phyloP scores from a whole-genome alignment of 1,284 basidiomycete genomes.

The Ustilago trichophora region DNA sequence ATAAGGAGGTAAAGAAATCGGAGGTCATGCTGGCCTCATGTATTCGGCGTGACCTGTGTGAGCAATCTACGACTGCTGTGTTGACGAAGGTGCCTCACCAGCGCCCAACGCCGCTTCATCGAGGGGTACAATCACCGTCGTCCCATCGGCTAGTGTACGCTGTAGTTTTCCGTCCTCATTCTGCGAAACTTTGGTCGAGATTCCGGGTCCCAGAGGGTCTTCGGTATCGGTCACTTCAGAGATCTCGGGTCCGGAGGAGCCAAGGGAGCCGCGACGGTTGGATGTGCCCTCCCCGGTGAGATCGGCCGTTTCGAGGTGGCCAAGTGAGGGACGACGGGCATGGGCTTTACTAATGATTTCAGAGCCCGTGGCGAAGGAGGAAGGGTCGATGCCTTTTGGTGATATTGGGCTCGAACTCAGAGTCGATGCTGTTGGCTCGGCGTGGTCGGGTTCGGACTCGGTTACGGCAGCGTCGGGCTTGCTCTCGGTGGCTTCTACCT shows the following conservation, averaged over 20 bases:
- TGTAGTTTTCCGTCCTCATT: conserved; percentile 54
- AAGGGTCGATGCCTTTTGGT: conserved; percentile 8
- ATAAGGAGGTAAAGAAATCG: too few species aligned
- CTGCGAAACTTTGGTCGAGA: conserved; percentile 33
- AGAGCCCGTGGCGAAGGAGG: conserved; percentile 1
- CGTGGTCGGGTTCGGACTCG: too few species aligned
- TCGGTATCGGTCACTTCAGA: conserved; percentile 37
- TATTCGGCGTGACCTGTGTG: too few species aligned
- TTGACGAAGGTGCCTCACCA: too few species aligned
- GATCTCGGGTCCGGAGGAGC: conserved; percentile 28
- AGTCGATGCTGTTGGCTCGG: conserved; percentile 24
- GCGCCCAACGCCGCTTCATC: conserved; percentile 60
- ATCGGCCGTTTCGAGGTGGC: conserved; percentile 32
- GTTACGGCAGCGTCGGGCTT: conserved; percentile 6
- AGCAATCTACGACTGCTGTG: too few species aligned
- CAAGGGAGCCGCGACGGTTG: conserved; percentile 25
- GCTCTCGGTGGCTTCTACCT: conserved; percentile 7
- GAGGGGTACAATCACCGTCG: conserved; percentile 57
- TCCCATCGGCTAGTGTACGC: conserved; percentile 57
- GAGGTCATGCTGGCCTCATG: too few species aligned
- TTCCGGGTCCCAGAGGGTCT: conserved; percentile 52
- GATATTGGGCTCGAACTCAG: conserved; percentile 28
- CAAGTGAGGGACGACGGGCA: conserved; percentile 43
- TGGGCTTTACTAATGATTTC: conserved; percentile 43
- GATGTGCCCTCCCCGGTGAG: neutral